Conservation (phyloP, 345 rosid species). For the Iberis pinnata region DNA sequence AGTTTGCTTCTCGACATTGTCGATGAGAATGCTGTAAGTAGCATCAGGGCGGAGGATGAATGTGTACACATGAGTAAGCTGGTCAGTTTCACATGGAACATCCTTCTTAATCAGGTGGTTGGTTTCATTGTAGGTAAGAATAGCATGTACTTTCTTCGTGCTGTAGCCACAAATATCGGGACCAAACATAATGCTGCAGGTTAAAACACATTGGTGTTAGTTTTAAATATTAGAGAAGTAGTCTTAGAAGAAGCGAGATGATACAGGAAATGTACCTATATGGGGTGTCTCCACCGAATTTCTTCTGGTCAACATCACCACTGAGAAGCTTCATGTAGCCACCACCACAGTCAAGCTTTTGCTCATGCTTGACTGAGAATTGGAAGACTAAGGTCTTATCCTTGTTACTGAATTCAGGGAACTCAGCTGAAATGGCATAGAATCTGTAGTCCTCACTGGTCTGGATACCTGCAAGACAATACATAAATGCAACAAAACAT, state of each 20-base stretch:
- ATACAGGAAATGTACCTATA: slow-evolving; percentile 47
- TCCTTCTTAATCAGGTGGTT: slow-evolving; percentile 97
- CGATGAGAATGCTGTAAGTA: slow-evolving; percentile 81
- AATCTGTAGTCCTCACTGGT: slow-evolving; percentile 96
- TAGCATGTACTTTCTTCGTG: slow-evolving; percentile 99
- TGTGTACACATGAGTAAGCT: slow-evolving; percentile 89
- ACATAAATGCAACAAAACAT: neutral
- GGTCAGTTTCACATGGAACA: slow-evolving; percentile 97
- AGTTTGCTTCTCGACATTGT: slow-evolving; percentile 85
- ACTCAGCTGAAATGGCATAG: slow-evolving; percentile 95
- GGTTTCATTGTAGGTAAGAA: slow-evolving; percentile 67
- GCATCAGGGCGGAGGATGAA: slow-evolving; percentile 89
- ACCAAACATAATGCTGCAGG: slow-evolving; percentile 95
- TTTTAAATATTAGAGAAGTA: neutral
- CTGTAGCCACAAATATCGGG: slow-evolving; percentile 96
- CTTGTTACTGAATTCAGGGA: slow-evolving; percentile 88
- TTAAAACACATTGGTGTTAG: slow-evolving; percentile 5
- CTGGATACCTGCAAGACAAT: slow-evolving; percentile 61
- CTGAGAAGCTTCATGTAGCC: slow-evolving; percentile 98
- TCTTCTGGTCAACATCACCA: slow-evolving; percentile 81
- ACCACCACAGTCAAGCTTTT: slow-evolving; percentile 99
- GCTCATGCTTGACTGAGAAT: slow-evolving; percentile 96
- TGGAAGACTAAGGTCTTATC: slow-evolving; percentile 88
- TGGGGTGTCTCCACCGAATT: slow-evolving; percentile 94
- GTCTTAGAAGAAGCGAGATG: too few relatives aligned